Evolutionary conservation across 139 green algal genomes (phyloP), one percentile per base, ranked within the genome.

Genomic region (Pseudopediastrum boryanum): DNA sequence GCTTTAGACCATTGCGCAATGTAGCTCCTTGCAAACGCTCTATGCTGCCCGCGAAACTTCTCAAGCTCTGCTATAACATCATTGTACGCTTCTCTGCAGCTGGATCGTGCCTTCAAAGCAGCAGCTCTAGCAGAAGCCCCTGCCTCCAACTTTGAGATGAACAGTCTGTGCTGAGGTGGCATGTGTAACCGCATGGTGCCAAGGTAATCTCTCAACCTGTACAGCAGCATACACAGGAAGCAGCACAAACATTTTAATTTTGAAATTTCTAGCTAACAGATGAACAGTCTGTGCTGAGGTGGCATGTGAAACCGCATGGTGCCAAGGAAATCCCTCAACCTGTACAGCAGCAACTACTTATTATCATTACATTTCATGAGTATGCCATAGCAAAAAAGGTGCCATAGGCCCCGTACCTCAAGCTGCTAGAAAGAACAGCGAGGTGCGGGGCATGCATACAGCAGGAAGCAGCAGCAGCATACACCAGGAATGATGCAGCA

Each of bases 231-330:
- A n/a, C n/a, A n/a, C n/a, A n/a, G n/a, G n/a, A n/a, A n/a, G n/a
- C n/a, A n/a, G n/a, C n/a, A n/a, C n/a, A n/a, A n/a, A n/a, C n/a
- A n/a, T n/a, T n/a, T n/a, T n/a, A n/a, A n/a, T n/a, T n/a, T n/a
- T n/a, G n/a, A n/a, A n/a, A n/a, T n/a, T n/a, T n/a, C n/a, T n/a
- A n/a, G n/a, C n/a, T n/a, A n/a, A n/a, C 13, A 2, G 25, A 89
- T 50, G 56, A 85, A 85, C 13, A 46, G 63, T 0, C 85, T 66
- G 75, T 89, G 85, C 21, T 38, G 38, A 19, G 85, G 85, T 13
- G 85, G 85, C 85, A 89, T 89, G 82, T 89, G 82, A 0, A 19
- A 27, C 3, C 48, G 29, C 85, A 89, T 89, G 35, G 59, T 41
- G 23, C 29, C 5, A 31, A 89, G 75, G 79, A 87, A 89, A 12